Percentiles rank a stretch among this genome's conserved stretches.
These are phyloP conservation scores for Umbelopsis sp. DNA, from an alignment of 192 early-diverging fungal species.

Conservation along the genomic window DNA sequence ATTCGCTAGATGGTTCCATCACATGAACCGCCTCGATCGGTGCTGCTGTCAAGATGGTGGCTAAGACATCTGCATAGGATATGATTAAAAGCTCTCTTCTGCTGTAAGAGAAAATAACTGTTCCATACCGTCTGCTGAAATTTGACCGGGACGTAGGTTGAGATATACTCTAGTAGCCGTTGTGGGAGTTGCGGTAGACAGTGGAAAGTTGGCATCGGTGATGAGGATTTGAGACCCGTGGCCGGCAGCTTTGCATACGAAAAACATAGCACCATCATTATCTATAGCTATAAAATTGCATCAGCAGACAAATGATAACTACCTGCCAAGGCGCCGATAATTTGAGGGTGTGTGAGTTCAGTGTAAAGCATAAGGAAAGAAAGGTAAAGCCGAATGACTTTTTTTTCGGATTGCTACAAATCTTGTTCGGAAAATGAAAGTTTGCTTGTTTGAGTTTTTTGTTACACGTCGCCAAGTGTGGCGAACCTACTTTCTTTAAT, in stretches of 20 bases:
- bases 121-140: constrained; percentile 5
- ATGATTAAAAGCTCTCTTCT: background rate
- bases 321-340: constrained; percentile 9
- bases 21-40: constrained; percentile 13
- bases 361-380: constrained; percentile 9
- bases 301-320: background rate
- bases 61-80: background rate
- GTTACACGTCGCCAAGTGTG: background rate
- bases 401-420: background rate
- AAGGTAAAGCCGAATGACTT: background rate
- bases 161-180: constrained; percentile 7
- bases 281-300: too few relatives aligned
- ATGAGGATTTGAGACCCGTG: constrained; percentile 19
- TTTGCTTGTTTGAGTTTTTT: background rate
- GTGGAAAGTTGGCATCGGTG: constrained; percentile 8
- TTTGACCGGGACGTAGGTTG: constrained; percentile 8
- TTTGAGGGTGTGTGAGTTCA: constrained; percentile 14
- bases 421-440: background rate
- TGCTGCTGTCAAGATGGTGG: constrained; percentile 11
- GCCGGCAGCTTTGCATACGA: background rate
- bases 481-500: too few relatives aligned
- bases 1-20: background rate
- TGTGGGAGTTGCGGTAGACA: background rate
- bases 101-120: background rate
- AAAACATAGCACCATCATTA: background rate